Conservation (phyloP, 306 rosid species). For the Albizia julibrissin region DNA sequence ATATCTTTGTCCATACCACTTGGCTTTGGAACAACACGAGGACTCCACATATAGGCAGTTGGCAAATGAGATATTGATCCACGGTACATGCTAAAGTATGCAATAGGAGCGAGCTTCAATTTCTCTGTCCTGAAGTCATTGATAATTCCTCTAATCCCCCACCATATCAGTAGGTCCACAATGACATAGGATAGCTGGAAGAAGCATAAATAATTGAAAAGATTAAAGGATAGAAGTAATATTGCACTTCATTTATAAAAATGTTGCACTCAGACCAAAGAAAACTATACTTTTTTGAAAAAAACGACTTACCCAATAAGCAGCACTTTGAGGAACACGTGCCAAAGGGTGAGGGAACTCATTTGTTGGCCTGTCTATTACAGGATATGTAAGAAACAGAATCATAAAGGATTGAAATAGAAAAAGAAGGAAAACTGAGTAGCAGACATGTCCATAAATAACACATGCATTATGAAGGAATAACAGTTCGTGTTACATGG, state of each 20-base stretch:
- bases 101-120: slow-evolving; percentile 86
- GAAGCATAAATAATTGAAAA: slow-evolving; percentile 34
- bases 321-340: slow-evolving; percentile 85
- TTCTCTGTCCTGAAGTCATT: slow-evolving; percentile 84
- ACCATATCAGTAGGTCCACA: slow-evolving; percentile 86
- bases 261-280: slow-evolving; percentile 22
- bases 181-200: slow-evolving; percentile 75
- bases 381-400: slow-evolving; percentile 39
- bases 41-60: slow-evolving; percentile 91
- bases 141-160: slow-evolving; percentile 81
- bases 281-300: not conserved
- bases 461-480: not conserved
- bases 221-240: slow-evolving; percentile 17
- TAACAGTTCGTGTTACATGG: not conserved
- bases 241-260: slow-evolving; percentile 20
- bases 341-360: slow-evolving; percentile 90
- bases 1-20: slow-evolving; percentile 53
- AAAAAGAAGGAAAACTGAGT: not conserved
- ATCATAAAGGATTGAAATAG: slow-evolving; percentile 17
- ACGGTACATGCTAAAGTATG: slow-evolving; percentile 82
- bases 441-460: not conserved
- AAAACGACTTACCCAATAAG: slow-evolving; percentile 68
- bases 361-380: slow-evolving; percentile 82
- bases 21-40: slow-evolving; percentile 89
- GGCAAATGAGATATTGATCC: slow-evolving; percentile 91